Evolutionary conservation across 2,329 filamentous ascomycete genomes (phyloP), one percentile per base, ranked within the genome.

Genomic region (Xenosphaeropsis pyriputrescens): DNA sequence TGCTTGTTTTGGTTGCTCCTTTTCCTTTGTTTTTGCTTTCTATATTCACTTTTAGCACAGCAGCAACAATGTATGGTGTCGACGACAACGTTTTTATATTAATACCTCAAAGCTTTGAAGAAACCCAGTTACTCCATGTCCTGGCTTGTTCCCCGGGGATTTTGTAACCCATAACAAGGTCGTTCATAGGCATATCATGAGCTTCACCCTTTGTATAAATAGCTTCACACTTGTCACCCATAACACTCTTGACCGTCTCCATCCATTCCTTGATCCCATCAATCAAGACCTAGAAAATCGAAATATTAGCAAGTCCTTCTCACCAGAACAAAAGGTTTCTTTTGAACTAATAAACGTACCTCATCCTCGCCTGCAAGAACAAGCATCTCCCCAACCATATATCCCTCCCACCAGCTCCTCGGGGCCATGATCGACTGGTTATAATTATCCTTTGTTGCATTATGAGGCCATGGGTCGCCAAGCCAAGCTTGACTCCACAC

Each of bases 281-380:
- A 26, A 72, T 53, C 18, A 78, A 43, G 12, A 75, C 22, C 22
- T 26, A 26, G 22, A 9, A 26, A 3, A 9, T 26, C 22, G 12
- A 26, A 5, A 26, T 3, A 9, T 26, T 9, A 26, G 22, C 18
- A 26, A 6, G 8, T 26, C 8, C n/a, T n/a, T 26, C 22, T 26
- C 22, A 26, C 8, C 4, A 6, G 3, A 9, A 26, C 7, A 9
- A 26, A 6, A 9, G 22, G 12, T 6, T 6, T 6, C 8, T 11
- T 3, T 11, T 3, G 12, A 26, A 26, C 8, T 9, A 9, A 9
- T 3, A 26, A 26, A 9, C 22, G 8, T 9, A 26, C 57, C 54
- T 79, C 74, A 35, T 67, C 63, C 1, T 57, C 64, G 1, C 74
- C 75, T 2, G 58, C 68, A 43, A 66, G 64, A 5, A 78, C 58